Conservation (phyloP, 2,329 filamentous ascomycete genomes). For the Epichloe festucae region DNA sequence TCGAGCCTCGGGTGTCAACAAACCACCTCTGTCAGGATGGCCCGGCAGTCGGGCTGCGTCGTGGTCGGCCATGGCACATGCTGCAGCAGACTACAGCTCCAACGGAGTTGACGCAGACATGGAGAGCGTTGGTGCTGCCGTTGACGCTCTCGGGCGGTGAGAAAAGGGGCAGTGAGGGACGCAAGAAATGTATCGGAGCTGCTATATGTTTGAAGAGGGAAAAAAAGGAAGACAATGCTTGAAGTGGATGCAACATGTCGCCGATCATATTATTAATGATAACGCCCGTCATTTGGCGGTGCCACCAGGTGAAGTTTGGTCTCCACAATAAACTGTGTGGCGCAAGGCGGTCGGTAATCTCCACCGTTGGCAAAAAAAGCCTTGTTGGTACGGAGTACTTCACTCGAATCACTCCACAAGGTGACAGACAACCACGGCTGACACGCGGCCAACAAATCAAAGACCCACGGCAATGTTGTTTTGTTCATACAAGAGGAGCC, state of each 20-base stretch:
- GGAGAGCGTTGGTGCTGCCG: neutral
- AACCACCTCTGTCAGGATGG: slow-evolving; percentile 4
- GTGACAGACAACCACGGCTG: no score
- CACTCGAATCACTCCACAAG: no score
- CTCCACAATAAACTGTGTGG: no score
- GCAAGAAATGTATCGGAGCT: neutral
- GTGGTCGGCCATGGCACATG: slow-evolving; percentile 14
- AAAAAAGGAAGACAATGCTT: neutral
- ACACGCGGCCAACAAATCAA: no score
- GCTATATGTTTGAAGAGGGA: neutral
- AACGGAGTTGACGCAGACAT: neutral
- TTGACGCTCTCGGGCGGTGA: neutral
- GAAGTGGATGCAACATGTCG: neutral
- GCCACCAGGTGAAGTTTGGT: no score
- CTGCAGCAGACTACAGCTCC: slow-evolving; percentile 5
- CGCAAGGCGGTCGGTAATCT: no score
- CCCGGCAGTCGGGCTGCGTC: slow-evolving; percentile 8
- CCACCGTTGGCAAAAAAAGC: no score
- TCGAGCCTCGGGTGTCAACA: slow-evolving; percentile 7
- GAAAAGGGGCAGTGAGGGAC: neutral
- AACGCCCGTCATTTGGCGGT: no score
- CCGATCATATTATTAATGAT: no score
- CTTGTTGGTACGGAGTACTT: no score
- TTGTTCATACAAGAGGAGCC: no score
- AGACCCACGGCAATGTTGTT: no score